Evolutionary conservation across 2,329 filamentous ascomycete genomes (phyloP).

Genomic region (Penicillium paneum): DNA sequence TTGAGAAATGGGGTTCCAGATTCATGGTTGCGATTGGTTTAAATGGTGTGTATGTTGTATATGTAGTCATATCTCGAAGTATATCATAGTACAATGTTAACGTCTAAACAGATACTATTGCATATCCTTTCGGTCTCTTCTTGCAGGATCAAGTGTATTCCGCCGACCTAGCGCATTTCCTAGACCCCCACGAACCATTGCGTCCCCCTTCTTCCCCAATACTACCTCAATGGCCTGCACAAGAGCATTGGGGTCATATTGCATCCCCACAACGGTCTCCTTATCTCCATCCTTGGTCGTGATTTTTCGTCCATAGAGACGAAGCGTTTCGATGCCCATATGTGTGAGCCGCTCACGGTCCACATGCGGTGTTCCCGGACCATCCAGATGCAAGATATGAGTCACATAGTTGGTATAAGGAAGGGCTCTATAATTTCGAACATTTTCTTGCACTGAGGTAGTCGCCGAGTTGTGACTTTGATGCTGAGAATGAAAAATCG

Average conservation of each 20-base stretch:
- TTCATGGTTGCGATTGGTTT: background rate
- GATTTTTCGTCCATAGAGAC: conserved; percentile 68
- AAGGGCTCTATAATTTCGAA: conserved; percentile 22
- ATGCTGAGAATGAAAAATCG: conserved; percentile 1
- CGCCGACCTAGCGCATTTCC: conserved; percentile 51
- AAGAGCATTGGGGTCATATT: conserved; percentile 74
- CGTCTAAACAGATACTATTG: background rate
- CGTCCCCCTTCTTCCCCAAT: conserved; percentile 62
- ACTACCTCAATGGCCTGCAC: conserved; percentile 73
- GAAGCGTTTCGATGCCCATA: conserved; percentile 73
- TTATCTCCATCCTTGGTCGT: conserved; percentile 38
- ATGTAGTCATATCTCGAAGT: background rate
- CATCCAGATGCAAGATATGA: conserved; percentile 77
- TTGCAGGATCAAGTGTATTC: conserved; percentile 53
- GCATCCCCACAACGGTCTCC: conserved; percentile 53
- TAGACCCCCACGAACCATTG: conserved; percentile 41
- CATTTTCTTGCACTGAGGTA: conserved; percentile 9
- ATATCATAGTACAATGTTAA: background rate
- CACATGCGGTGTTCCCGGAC: conserved; percentile 65
- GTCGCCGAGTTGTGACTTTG: conserved; percentile 3
- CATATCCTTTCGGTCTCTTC: conserved; percentile 1
- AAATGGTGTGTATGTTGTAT: background rate
- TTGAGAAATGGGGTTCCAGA: background rate
- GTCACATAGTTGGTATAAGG: conserved; percentile 71
- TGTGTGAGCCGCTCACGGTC: conserved; percentile 61